Base-by-base conservation (phyloP, 371 early-diverging fungal genomes). In the Mucor mucedo region DNA sequence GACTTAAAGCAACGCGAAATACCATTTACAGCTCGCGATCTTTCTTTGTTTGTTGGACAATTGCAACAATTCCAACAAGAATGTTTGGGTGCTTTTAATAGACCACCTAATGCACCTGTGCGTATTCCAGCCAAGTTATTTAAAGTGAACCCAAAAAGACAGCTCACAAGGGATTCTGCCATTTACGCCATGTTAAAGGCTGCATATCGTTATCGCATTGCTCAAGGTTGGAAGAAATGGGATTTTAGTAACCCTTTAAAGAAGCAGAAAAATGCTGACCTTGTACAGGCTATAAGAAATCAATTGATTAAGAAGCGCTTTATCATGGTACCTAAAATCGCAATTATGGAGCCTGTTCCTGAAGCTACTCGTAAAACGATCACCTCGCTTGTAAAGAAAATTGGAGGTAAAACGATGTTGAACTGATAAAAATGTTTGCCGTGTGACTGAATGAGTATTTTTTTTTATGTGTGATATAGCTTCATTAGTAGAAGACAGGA, bases 51-150 rank as follows among this genome's bases (percentile, higher is more conserved):
- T 30, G 74, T 76, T 13, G 82, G 82, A 16, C 75, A 78, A 28
- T 63, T 91, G 44, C 87, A 87, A 53, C 85, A 85, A 55, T 89
- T 89, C 59, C 91, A 91, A 68, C 80, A 87, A 55, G 85, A 85
- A 42, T 72, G 68, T 60, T 72, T 91, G 7, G 89, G 87, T n/a
- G 52, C 76, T 40, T 60, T 68, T 55, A 72, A 65, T 49, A 70
- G 65, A 44, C 63, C 71, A 4, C 42, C 41, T 14, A 53, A 72
- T 59, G 69, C 71, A 4, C 73, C 83, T 2, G 58, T 83, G 6
- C 81, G 87, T 28, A 83, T 91, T 41, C 89, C 90, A 8, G 73
- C 84, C 14, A 87, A 85, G 58, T 63, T 87, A 5, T 87, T 91
- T 63, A 84, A 83, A 58, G 57, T 79, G 2, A n/a, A 11, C 6